Conservation (phyloP, 2,329 filamentous ascomycete species). For the Talaromyces albobiverticillius region DNA sequence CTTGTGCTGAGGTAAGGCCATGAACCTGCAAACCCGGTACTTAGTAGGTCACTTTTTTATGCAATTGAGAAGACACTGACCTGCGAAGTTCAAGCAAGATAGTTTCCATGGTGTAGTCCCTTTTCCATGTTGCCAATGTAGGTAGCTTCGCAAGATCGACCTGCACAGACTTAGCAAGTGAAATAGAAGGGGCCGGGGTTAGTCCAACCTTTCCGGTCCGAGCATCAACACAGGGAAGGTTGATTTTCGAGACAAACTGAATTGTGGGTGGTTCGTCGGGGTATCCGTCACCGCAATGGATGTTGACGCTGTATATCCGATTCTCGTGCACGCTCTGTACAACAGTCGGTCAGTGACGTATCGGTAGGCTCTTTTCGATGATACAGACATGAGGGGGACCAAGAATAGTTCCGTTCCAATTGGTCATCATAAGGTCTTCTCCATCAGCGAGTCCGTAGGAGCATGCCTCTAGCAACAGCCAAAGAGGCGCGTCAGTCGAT, state of each 20-base stretch:
- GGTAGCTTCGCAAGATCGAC: conserved; percentile 82
- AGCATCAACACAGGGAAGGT: conserved; percentile 88
- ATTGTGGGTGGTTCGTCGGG: conserved; percentile 86
- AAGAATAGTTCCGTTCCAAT: conserved; percentile 98
- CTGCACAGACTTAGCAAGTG: conserved; percentile 34
- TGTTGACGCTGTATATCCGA: conserved; percentile 96
- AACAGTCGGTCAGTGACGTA: conserved; percentile 8
- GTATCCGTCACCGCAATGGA: conserved; percentile 88
- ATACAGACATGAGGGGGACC: conserved; percentile 85
- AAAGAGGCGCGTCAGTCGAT: not conserved
- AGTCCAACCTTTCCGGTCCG: conserved; percentile 67
- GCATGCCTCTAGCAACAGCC: conserved; percentile 69
- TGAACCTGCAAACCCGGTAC: conserved; percentile 62
- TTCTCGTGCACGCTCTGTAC: conserved; percentile 90
- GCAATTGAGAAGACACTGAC: conserved; percentile 43
- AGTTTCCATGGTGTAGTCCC: conserved; percentile 93
- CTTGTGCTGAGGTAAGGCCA: conserved; percentile 89
- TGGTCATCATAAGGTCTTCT: conserved; percentile 93
- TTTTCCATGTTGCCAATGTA: conserved; percentile 85
- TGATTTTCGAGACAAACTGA: conserved; percentile 90
- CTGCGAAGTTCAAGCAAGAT: conserved; percentile 81
- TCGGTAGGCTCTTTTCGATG: not conserved
- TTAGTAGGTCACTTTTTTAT: conserved; percentile 21
- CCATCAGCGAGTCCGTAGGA: conserved; percentile 94
- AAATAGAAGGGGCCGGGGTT: not conserved